A percentile compares a stretch with the other conserved stretches of the same genome.
phyloP scores from a whole-genome alignment of 192 early-diverging fungal species.

The Backusella sp. region DNA sequence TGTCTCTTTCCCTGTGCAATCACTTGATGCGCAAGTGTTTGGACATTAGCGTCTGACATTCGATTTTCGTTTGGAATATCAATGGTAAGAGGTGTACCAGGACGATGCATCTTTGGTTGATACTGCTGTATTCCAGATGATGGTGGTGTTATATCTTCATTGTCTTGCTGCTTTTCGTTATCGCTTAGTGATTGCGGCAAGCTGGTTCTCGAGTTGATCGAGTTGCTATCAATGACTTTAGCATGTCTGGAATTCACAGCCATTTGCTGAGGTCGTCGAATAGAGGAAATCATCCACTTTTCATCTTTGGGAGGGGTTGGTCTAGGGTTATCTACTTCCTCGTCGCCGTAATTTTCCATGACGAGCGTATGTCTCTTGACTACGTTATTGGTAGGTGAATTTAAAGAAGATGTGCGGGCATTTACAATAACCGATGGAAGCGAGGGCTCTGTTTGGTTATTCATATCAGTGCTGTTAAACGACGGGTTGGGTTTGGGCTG shows the following conservation, averaged over 20 bases:
- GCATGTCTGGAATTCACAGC: constrained; percentile 15
- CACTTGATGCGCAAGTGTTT: constrained; percentile 2
- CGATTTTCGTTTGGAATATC: constrained; percentile 21
- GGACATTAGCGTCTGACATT: neutral
- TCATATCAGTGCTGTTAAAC: neutral
- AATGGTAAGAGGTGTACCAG: constrained; percentile 19
- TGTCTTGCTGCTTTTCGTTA: neutral
- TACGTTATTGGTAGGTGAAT: neutral
- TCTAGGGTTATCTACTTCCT: constrained; percentile 4
- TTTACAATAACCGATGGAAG: neutral
- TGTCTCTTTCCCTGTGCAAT: constrained; percentile 17
- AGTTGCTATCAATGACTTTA: constrained; percentile 1
- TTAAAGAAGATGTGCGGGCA: neutral
- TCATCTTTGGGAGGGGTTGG: constrained; percentile 27
- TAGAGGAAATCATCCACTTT: constrained; percentile 38
- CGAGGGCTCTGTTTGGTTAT: neutral
- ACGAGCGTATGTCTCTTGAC: neutral
- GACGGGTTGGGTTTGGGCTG: neutral
- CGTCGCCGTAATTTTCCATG: constrained; percentile 11
- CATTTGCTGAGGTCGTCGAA: constrained; percentile 27
- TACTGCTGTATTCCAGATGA: neutral
- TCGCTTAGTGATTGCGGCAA: neutral
- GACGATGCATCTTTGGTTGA: constrained; percentile 7
- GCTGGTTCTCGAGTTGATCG: neutral
- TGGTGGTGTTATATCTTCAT: neutral